Percentiles rank a stretch among this genome's conserved stretches.
Evolutionary conservation across 805 yeast genomes (phyloP).

Genomic region (Phaffomyces opuntiae): DNA sequence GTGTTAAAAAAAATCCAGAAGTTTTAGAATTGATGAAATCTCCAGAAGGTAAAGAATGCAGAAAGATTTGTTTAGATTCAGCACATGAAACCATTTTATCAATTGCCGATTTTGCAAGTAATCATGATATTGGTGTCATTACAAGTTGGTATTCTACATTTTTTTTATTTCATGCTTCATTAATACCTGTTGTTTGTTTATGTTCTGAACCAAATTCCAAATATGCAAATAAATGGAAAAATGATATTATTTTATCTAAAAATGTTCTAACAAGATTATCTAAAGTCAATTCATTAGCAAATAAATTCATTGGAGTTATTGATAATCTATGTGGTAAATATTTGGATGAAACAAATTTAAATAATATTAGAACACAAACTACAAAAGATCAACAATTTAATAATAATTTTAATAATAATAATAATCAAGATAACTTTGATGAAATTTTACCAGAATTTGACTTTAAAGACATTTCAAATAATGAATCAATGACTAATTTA

Average conservation of each 20-base stretch:
- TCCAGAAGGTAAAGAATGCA: slow-evolving; percentile 41
- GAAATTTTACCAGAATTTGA: slow-evolving; percentile 19
- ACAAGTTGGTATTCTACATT: slow-evolving; percentile 60
- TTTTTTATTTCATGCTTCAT: slow-evolving; percentile 55
- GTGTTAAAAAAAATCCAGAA: slow-evolving; percentile 29
- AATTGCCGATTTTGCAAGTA: slow-evolving; percentile 33
- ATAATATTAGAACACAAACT: slow-evolving; percentile 1
- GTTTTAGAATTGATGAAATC: slow-evolving; percentile 27
- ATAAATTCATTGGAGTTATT: slow-evolving; percentile 37
- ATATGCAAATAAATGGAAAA: slow-evolving; percentile 36
- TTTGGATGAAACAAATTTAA: slow-evolving; percentile 14
- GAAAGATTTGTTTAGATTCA: slow-evolving; percentile 41
- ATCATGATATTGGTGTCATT: slow-evolving; percentile 35
- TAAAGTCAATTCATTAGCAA: slow-evolving; percentile 38
- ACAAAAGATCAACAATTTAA: background rate
- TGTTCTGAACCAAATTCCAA: slow-evolving; percentile 44
- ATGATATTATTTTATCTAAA: slow-evolving; percentile 37
- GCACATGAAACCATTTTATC: slow-evolving; percentile 48
- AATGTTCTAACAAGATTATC: slow-evolving; percentile 31
- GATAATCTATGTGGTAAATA: slow-evolving; percentile 33
- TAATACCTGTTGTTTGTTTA: slow-evolving; percentile 49
- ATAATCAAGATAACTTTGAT: background rate
- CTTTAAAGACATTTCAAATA: slow-evolving; percentile 19
- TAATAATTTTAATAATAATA: too few species aligned
- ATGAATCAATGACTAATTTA: slow-evolving; percentile 16